phyloP scores from a whole-genome alignment of 768 basidiomycete species.

The Pulveroboletus sp. region DNA sequence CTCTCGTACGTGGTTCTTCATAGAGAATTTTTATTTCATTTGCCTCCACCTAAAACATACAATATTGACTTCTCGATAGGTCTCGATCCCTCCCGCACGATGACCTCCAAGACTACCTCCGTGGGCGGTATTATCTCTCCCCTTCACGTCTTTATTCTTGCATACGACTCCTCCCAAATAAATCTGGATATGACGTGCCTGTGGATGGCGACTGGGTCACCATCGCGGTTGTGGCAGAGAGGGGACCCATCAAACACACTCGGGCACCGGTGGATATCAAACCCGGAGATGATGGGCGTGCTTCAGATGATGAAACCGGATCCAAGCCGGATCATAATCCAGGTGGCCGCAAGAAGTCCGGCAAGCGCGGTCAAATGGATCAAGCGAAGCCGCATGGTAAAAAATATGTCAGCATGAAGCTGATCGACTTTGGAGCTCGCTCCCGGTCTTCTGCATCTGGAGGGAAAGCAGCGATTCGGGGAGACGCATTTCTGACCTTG shows the following conservation, averaged over 20 bases:
- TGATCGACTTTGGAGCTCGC: constrained; percentile 74
- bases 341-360: constrained; percentile 10
- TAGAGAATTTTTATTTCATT: not conserved
- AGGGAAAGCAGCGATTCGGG: constrained; percentile 57
- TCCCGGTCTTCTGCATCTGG: constrained; percentile 51
- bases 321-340: constrained; percentile 4
- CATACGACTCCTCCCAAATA: constrained; percentile 69
- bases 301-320: constrained; percentile 29
- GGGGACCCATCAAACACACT: constrained; percentile 72
- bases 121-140: constrained; percentile 81
- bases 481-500: constrained; percentile 80
- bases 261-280: constrained; percentile 57
- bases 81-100: constrained; percentile 72
- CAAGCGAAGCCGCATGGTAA: constrained; percentile 52
- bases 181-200: constrained; percentile 86
- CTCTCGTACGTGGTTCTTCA: constrained; percentile 55
- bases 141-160: constrained; percentile 88
- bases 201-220: constrained; percentile 93
- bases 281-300: constrained; percentile 41
- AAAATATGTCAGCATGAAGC: constrained; percentile 83
- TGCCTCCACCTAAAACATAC: not conserved
- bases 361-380: constrained; percentile 8
- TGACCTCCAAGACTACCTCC: constrained; percentile 74
- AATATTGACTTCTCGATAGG: constrained; percentile 36
- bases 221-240: constrained; percentile 91